Evolutionary conservation across 1,284 basidiomycete genomes (phyloP), one percentile per base, ranked within the genome.

Genomic region (Lignosus rhinocerotis): DNA sequence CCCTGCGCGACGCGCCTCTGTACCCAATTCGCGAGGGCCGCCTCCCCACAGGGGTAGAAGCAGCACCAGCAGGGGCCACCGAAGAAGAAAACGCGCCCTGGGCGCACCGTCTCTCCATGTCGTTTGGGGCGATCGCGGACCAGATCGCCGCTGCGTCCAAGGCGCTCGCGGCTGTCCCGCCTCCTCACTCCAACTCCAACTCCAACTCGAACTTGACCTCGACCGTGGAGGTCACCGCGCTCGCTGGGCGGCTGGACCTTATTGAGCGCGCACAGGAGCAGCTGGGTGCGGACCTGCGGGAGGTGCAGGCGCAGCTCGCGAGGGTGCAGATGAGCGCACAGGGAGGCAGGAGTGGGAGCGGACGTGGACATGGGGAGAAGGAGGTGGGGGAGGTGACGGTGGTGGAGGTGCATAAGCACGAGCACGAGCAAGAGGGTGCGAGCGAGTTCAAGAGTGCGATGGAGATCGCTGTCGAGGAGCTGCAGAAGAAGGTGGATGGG

Each of bases 91-190:
- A 31, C 58, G 53, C 61, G 45, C 61, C 66, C 6, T 71, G 69
- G 70, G 62, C 65, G 8, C 62, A 65, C 45, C 63, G 66, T 47
- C 69, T 79, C 47, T 75, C 76, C 0, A 64, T 70, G 17, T 75
- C 75, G 16, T 76, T 79, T 53, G 71, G 69, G 8, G 69, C 72
- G 16, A 73, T 79, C 65, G 76, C 76, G 3, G 69, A 72, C 25
- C 76, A 79, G 64, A 77, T 79, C 57, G 69, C 70, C 12, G 75
- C 73, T 0, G 75, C 78, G 14, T 76, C 75, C 19, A 72, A 73
- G 36, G 74, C 75, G 6, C 71, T 78, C 47, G 70, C 72, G 19
- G 60, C 70, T 12, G 67, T 74, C 19, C 58, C 62, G 25, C 25
- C 25, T 25, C 25, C n/a, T n/a, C n/a, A n/a, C n/a, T n/a, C 25